Evolutionary conservation across 306 rosid genomes (phyloP).

Genomic region (Quercus engelmannii): DNA sequence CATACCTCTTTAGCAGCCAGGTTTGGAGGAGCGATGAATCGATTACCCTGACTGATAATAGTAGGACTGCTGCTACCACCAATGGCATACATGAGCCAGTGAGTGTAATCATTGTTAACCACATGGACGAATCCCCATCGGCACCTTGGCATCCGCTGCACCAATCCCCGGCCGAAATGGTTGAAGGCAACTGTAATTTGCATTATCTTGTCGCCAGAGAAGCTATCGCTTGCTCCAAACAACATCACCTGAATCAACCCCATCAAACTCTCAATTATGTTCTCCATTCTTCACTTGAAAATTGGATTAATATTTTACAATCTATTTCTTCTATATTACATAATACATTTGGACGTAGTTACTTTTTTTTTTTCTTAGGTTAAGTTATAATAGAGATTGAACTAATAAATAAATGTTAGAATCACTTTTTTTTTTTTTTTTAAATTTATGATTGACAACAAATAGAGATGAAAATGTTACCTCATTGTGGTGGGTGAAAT

Average conservation of each 20-base stretch:
- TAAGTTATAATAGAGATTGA: no score
- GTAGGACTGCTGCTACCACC: conserved; percentile 77
- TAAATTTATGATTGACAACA: neutral
- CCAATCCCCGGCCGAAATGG: conserved; percentile 64
- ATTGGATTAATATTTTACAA: neutral
- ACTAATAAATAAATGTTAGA: no score
- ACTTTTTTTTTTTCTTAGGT: no score
- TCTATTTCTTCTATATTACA: no score
- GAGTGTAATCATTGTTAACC: conserved; percentile 78
- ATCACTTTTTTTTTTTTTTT: no score
- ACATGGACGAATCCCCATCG: conserved; percentile 68
- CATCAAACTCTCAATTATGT: neutral
- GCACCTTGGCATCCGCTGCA: conserved; percentile 78
- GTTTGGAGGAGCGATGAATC: conserved; percentile 53
- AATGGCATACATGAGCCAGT: conserved; percentile 88
- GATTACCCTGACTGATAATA: conserved; percentile 73
- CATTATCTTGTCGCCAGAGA: conserved; percentile 44
- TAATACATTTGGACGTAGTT: no score
- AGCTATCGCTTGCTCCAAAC: conserved; percentile 58
- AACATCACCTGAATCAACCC: conserved; percentile 59
- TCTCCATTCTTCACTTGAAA: neutral
- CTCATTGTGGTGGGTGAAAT: conserved; percentile 71
- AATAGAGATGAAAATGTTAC: conserved; percentile 13
- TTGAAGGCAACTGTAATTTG: conserved; percentile 83
- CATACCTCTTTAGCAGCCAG: conserved; percentile 48